Evolutionary conservation across 1,139 yeast species (phyloP), one percentile per base, ranked within the genome.

Genomic region (Lodderomyces metapsilosis): DNA sequence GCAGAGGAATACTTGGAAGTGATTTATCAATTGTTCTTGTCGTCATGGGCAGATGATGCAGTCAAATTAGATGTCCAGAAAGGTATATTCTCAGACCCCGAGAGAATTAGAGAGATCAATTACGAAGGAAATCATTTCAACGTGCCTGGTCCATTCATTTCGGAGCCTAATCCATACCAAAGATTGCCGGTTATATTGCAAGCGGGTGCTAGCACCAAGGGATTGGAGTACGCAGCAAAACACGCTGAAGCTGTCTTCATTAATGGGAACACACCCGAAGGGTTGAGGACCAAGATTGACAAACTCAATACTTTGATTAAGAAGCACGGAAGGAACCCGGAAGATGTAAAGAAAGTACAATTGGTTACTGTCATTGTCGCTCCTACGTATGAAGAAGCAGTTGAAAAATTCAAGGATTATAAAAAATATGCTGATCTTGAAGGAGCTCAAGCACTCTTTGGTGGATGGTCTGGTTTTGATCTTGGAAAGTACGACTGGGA

Each of bases 11-110:
- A 66, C 44, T 49, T 69, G 34, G 64, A 70, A 45, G 71, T 70
- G 8, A 61, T 70, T 10, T 66, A 67, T 45, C 68, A 68, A 43
- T 51, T 71, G 27, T 56, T 71, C 27, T 49, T 68, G 22, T 65
- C 74, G 6, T 68, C 76, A 1, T 69, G 74, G 76, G 65, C 71
- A 42, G 76, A 70, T 47, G 75, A 68, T 44, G 74, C 72, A 13
- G 61, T 68, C 23, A 59, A 58, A 25, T 46, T 57, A 37, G 41
- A 45, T 20, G 21, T 15, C 35, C 54, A 64, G 42, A 56, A 48
- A 8, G 65, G 68, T 10, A 47, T 67, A 1, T 68, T 64, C 43
- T 54, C 50, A 13, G 53, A 52, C 38, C 55, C 55, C 2, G 43
- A 44, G 7, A 50, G 48, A 39, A 46, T 53, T 25, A 43, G 57